Percentiles rank a stretch among this genome's conserved stretches.
phyloP scores from a whole-genome alignment of 768 basidiomycete genomes.

The Tylopilus sp. region DNA sequence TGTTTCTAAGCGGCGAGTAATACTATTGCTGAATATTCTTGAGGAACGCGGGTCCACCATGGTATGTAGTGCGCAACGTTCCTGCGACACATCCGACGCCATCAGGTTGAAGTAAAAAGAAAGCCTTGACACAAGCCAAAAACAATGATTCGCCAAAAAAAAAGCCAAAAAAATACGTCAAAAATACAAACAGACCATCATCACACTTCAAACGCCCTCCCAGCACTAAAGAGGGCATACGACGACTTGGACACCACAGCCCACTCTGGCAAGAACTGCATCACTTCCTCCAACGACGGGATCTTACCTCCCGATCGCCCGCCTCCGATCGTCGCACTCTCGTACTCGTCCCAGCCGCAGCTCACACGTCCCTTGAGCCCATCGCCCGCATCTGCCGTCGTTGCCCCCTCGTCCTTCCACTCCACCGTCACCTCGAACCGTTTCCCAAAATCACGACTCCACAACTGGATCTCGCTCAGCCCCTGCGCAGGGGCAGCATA shows the following conservation, averaged over 20 bases:
- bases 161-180: not conserved
- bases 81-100: no score
- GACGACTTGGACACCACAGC: slow-evolving; percentile 53
- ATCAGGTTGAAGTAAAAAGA: no score
- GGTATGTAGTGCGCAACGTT: not conserved
- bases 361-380: slow-evolving; percentile 43
- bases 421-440: slow-evolving; percentile 51
- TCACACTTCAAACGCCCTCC: slow-evolving; percentile 20
- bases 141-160: not conserved
- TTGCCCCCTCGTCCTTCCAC: slow-evolving; percentile 35
- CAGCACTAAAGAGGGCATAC: slow-evolving; percentile 58
- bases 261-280: slow-evolving; percentile 66
- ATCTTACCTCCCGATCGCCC: slow-evolving; percentile 43
- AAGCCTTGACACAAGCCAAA: not conserved
- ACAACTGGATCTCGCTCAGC: slow-evolving; percentile 46
- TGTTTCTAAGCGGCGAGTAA: no score
- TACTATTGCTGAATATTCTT: no score
- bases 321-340: slow-evolving; percentile 50
- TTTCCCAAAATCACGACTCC: slow-evolving; percentile 58
- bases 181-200: not conserved
- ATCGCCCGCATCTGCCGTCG: slow-evolving; percentile 12
- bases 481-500: slow-evolving; percentile 37
- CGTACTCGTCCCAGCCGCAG: slow-evolving; percentile 69
- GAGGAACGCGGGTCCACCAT: no score
- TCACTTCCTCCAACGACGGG: slow-evolving; percentile 66